Evolutionary conservation across 2,329 filamentous ascomycete genomes (phyloP), one percentile per base, ranked within the genome.

Genomic region (Alternaria brassicae): DNA sequence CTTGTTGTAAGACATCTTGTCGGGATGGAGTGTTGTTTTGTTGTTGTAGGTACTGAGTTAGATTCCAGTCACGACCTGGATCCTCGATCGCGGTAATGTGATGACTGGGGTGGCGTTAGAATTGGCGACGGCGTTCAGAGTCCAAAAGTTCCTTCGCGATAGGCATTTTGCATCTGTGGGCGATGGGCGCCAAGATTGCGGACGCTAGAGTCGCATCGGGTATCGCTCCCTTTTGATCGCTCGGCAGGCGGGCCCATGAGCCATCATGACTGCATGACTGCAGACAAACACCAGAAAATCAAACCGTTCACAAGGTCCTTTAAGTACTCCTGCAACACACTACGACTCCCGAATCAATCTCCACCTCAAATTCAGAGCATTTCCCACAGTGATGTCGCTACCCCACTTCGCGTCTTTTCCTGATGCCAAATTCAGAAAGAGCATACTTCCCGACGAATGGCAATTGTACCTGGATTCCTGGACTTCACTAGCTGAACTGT

Each of bases 351-450:
- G 23, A 28, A 28, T 15, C 15, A 1, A n/a, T 6, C 9, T 12
- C 25, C 17, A 21, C 32, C 25, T 30, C 30, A 4, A 12, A 36
- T 21, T 10, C 13, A 7, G 17, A 23, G 27, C 2, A 15, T 17
- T 30, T 19, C 42, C 28, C 25, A 32, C 39, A 57, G 32, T 54
- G 42, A 82, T 82, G 77, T 73, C 80, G 53, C 80, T 93, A 48
- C 92, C 92, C 40, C 84, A 88, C 32, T 84, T 97, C 77, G 92
- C 90, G 57, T 86, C 90, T 19, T 93, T 95, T 69, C 94, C 93
- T 17, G 85, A 89, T 61, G 80, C 85, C 32, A 81, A 82, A 55
- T 88, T 92, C 81, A 88, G 88, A 71, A 84, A 85, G 66, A 85
- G 85, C 66, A 85, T 97, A 60, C 82, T 84, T 37, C 79, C 87